phyloP scores from a whole-genome alignment of 2,329 filamentous ascomycete genomes.

The Leptographium procerum region DNA sequence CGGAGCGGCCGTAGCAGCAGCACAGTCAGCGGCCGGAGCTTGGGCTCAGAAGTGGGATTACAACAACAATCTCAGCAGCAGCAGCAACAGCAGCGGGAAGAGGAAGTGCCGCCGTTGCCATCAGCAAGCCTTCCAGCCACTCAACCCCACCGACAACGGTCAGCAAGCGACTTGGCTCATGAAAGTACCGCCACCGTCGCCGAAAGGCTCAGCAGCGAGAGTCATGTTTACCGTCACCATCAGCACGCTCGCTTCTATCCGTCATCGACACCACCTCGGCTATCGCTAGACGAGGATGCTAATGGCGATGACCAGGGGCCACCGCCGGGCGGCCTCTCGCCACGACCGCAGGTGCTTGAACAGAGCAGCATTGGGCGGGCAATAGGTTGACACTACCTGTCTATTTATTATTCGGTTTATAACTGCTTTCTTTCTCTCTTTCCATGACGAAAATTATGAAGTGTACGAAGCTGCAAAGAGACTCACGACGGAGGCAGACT shows the following conservation, averaged over 20 bases:
- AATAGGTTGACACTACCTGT: conserved; percentile 31
- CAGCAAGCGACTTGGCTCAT: conserved; percentile 10
- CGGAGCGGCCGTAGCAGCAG: conserved; percentile 38
- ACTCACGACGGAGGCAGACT: background rate
- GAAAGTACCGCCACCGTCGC: conserved; percentile 11
- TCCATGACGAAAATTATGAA: background rate
- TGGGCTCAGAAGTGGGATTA: conserved; percentile 13
- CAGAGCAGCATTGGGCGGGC: conserved; percentile 39
- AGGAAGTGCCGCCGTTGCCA: background rate
- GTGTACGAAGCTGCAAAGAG: background rate
- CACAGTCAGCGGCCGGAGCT: conserved; percentile 28
- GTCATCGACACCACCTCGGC: conserved; percentile 29
- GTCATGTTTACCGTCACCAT: background rate
- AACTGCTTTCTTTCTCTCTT: background rate
- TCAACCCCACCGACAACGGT: conserved; percentile 7
- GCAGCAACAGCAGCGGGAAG: conserved; percentile 12
- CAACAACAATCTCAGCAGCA: conserved; percentile 21
- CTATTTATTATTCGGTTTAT: background rate
- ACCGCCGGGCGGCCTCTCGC: conserved; percentile 33
- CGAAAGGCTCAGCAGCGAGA: background rate
- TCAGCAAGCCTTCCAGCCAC: background rate
- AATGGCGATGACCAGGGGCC: conserved; percentile 28
- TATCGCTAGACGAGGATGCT: conserved; percentile 21
- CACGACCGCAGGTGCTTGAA: conserved; percentile 19
- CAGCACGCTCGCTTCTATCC: conserved; percentile 23